Evolutionary conservation across 2,329 filamentous ascomycete species (phyloP).

Genomic region (Pleochaeta shiraiana): DNA sequence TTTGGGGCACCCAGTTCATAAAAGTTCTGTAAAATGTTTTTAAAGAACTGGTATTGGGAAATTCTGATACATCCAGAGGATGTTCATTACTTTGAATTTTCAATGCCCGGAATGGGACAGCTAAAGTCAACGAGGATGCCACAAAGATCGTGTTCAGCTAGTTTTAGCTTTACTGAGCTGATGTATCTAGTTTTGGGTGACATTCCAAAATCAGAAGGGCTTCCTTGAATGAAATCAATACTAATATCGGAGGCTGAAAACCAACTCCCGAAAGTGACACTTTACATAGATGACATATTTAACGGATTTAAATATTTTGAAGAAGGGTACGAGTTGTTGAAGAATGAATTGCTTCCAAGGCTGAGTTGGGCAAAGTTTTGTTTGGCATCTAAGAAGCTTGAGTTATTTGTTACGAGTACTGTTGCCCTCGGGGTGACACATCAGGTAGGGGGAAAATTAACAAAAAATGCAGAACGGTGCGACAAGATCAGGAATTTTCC

Average conservation of each 20-base stretch:
- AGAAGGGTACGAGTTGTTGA: not conserved
- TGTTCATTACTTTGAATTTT: not conserved
- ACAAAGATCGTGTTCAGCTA: not conserved
- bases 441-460: not conserved
- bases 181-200: not conserved
- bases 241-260: not conserved
- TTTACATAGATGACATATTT: slow-evolving; percentile 1
- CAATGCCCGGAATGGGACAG: not conserved
- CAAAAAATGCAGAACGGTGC: too few species aligned
- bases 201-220: not conserved
- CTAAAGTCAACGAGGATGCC: not conserved
- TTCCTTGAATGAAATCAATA: not conserved
- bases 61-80: not conserved
- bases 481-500: not conserved
- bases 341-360: not conserved
- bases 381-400: not conserved
- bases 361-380: not conserved
- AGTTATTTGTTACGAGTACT: not conserved
- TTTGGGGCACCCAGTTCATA: not conserved
- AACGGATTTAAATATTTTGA: not conserved
- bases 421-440: not conserved
- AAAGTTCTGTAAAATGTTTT: slow-evolving; percentile 1
- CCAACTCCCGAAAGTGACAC: not conserved
- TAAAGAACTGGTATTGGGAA: not conserved
- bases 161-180: not conserved